Evolutionary conservation across 257 asterid genomes (phyloP), one percentile per base, ranked within the genome.

Genomic region (Coffea eugenioides): DNA sequence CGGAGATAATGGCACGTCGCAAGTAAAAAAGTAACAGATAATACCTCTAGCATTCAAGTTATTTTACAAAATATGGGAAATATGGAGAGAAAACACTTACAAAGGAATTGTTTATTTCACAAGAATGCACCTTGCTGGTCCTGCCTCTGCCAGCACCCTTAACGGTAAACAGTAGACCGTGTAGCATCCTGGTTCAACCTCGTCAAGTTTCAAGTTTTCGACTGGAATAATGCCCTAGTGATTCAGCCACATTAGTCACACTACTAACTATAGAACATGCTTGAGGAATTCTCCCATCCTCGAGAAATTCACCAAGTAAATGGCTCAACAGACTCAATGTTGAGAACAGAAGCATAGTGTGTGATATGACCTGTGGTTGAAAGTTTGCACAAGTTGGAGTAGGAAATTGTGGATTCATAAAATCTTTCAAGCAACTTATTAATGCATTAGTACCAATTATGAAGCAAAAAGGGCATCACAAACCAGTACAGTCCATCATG

Each of bases 91-190:
- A 10, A 3, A n/a, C 51, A 48, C 69, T 52, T 34, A 54, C 70
- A 16, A 57, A 41, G 8, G 71, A 75, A 18, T 13, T n/a, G 5
- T 34, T 59, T 56, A 75, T 59, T 59, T 43, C n/a, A 83, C 56
- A 36, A 87, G 88, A 80, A 85, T 85, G 86, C 90, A 85, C 68
- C 90, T 84, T 0, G 80, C 82, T 7, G 90, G 90, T 31, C 87
- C 51, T 62, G 77, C 88, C 52, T 82, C 83, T 5, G 83, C 84
- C 69, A 65, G 57, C 41, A 87, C 0, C 78, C 81, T 81, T 43
- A 87, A 4, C 0, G 87, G 88, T 25, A 87, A 79, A 51, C 90
- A 87, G 65, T 85, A 81, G 79, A 87, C 67, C 12, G 80, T 78
- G 82, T 85, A 81, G 69, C n/a, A 45, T 59, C 88, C 86, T 0